A percentile compares a stretch with the other conserved stretches of the same genome.
These are phyloP conservation scores for Physocladia obscura DNA, from an alignment of 192 early-diverging fungal genomes.

Conservation along the genomic window DNA sequence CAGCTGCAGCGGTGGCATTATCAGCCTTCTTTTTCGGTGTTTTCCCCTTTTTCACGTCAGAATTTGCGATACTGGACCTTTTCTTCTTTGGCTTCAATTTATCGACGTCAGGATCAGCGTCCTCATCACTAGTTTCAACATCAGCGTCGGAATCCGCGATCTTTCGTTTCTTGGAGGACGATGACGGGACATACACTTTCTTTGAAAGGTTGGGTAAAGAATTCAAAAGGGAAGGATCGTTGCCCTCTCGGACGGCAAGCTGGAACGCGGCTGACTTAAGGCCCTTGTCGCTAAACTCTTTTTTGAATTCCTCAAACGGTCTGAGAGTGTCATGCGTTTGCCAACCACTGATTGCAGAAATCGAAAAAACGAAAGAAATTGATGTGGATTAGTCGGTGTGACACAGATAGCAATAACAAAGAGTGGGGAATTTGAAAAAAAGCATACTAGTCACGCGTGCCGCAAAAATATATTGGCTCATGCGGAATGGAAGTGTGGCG, in stretches of 20 bases:
- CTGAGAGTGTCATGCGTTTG: neutral
- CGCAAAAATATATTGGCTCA: slow-evolving; percentile 21
- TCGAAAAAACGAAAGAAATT: too few relatives aligned
- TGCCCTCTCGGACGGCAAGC: slow-evolving; percentile 2
- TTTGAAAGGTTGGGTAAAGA: neutral
- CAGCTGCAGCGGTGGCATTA: neutral
- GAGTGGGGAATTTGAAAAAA: neutral
- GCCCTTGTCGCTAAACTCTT: neutral
- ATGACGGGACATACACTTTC: neutral
- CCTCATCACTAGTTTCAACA: neutral
- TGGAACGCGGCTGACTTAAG: neutral
- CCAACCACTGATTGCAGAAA: slow-evolving; percentile 27
- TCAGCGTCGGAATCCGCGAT: neutral
- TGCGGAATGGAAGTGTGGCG: neutral
- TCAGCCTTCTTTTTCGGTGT: neutral
- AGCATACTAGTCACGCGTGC: slow-evolving; percentile 25
- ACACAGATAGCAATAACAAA: neutral
- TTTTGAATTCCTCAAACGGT: slow-evolving; percentile 1
- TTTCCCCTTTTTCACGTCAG: neutral
- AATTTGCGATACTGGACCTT: too few relatives aligned
- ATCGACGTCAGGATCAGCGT: neutral
- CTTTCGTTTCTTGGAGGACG: neutral
- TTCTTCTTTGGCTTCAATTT: slow-evolving; percentile 4
- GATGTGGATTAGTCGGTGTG: neutral
- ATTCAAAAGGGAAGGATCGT: neutral